Conservation (phyloP, 306 rosid species). For the Dalbergia cultrata region DNA sequence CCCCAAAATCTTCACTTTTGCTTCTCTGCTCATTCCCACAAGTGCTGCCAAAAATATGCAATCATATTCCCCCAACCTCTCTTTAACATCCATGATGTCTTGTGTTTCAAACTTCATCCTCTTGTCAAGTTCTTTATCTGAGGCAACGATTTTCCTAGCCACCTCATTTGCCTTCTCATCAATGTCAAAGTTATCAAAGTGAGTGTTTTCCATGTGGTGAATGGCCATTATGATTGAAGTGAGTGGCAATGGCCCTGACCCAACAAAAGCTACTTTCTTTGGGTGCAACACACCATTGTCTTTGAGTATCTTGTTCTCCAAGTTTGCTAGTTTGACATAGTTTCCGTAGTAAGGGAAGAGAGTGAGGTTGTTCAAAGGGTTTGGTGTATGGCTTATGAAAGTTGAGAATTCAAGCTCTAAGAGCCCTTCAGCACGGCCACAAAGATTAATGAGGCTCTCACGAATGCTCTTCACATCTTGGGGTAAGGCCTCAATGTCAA, state of each 20-base stretch:
- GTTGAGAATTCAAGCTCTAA: conserved; percentile 78
- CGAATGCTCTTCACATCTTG: conserved; percentile 59
- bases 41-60: conserved; percentile 81
- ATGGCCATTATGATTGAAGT: conserved; percentile 75
- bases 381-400: conserved; percentile 53
- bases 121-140: conserved; percentile 62
- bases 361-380: conserved; percentile 62
- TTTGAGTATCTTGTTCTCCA: conserved; percentile 61
- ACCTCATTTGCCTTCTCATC: conserved; percentile 68
- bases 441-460: conserved; percentile 62
- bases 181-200: conserved; percentile 71
- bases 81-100: conserved; percentile 63
- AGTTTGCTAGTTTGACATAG: conserved; percentile 68
- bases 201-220: conserved; percentile 66
- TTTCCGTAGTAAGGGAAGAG: conserved; percentile 75
- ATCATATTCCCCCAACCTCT: conserved; percentile 69
- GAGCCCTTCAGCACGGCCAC: conserved; percentile 75
- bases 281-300: conserved; percentile 56
- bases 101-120: conserved; percentile 77
- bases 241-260: conserved; percentile 90
- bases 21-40: conserved; percentile 69
- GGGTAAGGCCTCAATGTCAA: conserved; percentile 61
- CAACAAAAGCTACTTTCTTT: conserved; percentile 72
- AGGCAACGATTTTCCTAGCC: conserved; percentile 60
- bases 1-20: conserved; percentile 63